Percentiles rank a stretch among this genome's conserved stretches.
These are phyloP conservation scores for Solanum chmielewskii DNA, from an alignment of 257 asterid species.

Conservation along the genomic window DNA sequence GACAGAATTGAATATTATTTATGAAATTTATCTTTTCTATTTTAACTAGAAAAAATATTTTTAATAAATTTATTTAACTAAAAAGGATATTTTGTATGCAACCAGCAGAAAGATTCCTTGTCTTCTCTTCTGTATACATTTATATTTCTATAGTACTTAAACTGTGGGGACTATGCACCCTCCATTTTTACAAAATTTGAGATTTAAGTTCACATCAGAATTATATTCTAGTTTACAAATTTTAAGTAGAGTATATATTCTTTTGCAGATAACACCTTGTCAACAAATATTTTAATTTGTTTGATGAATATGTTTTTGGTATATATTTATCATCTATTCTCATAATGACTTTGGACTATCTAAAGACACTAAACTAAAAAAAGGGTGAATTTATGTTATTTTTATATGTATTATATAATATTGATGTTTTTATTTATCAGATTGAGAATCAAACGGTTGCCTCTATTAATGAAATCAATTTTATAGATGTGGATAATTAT, in stretches of 20 bases:
- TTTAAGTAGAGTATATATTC: background rate
- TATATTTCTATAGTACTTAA: conserved; percentile 5
- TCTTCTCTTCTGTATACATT: background rate
- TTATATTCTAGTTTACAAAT: no score
- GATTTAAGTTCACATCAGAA: background rate
- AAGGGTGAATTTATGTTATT: background rate
- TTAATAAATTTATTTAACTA: background rate
- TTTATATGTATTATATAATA: background rate
- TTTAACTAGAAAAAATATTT: background rate
- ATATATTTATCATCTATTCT: background rate
- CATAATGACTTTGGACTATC: background rate
- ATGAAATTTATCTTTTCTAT: background rate
- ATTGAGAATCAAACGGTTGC: background rate
- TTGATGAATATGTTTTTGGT: background rate
- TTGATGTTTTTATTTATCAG: background rate
- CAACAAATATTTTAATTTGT: background rate
- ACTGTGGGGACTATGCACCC: background rate
- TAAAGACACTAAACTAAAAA: background rate
- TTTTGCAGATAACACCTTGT: background rate
- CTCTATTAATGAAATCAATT: background rate
- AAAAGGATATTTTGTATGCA: background rate
- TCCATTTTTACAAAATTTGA: background rate
- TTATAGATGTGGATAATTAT: background rate
- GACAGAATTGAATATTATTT: background rate
- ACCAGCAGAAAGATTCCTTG: conserved; percentile 48